These are phyloP conservation scores for Populus simonii DNA, from an alignment of 345 rosid species.

Conservation along the genomic window DNA sequence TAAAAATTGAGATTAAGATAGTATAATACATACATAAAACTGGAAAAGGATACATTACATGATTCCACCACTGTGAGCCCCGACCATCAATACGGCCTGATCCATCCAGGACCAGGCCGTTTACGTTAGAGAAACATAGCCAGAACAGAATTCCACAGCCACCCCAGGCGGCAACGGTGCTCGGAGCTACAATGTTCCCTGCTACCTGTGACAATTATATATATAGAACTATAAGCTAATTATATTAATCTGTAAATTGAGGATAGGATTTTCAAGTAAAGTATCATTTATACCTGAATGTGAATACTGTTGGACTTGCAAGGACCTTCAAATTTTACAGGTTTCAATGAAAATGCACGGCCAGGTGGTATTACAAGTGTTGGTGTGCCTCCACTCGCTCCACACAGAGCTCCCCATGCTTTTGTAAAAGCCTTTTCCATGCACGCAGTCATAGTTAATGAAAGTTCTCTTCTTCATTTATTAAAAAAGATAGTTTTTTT, in stretches of 20 bases:
- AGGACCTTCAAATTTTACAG: slow-evolving; percentile 37
- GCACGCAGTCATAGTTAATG: too few species aligned
- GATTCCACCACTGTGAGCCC: slow-evolving; percentile 44
- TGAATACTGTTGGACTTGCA: slow-evolving; percentile 31
- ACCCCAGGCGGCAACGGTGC: slow-evolving; percentile 24
- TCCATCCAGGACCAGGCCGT: slow-evolving; percentile 31
- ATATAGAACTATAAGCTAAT: too few species aligned
- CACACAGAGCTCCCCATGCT: slow-evolving; percentile 36
- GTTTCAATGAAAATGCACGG: slow-evolving; percentile 31
- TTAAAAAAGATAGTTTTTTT: too few species aligned
- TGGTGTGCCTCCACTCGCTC: slow-evolving; percentile 16
- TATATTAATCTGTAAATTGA: too few species aligned
- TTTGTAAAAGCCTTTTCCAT: slow-evolving; percentile 35
- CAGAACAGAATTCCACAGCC: slow-evolving; percentile 24
- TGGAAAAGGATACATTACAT: background rate
- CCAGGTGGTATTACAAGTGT: slow-evolving; percentile 29
- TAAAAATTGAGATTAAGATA: too few species aligned
- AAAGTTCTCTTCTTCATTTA: too few species aligned
- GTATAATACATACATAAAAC: background rate
- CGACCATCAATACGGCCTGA: slow-evolving; percentile 37
- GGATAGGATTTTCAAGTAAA: background rate
- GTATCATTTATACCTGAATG: slow-evolving; percentile 24
- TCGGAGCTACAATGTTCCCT: slow-evolving; percentile 31
- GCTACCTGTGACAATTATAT: slow-evolving; percentile 7
- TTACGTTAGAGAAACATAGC: slow-evolving; percentile 28